Evolutionary conservation across 176 grass and related monocot genomes (phyloP), one percentile per base, ranked within the genome.

Genomic region (Triticum turgidum): DNA sequence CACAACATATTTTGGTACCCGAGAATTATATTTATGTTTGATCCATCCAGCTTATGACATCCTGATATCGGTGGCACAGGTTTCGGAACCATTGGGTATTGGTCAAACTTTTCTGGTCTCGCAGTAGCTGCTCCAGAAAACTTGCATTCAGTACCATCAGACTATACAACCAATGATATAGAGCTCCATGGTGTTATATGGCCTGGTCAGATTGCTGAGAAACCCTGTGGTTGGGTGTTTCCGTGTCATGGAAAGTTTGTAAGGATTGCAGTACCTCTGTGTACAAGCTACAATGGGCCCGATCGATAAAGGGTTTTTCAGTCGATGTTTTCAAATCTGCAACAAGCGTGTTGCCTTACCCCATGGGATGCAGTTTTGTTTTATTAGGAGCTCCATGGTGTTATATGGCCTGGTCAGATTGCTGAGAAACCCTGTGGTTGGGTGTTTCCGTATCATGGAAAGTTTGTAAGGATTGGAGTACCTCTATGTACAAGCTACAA

Each of bases 321-420:
- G 34, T 35, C 5, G 34, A 35, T 35, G 34, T 4, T 35, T 35
- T 5, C 34, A 35, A 35, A 35, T 35, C 34, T 35, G 34, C 34
- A 35, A 35, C 34, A 35, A 35, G 34, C 34, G 3, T 35, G 34
- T 5, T 35, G 34, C 34, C 34, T 35, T 35, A 32, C 32, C 32
- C 32, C 32, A 32, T 32, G 32, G 32, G 32, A 32, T 32, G 32
- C 32, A 32, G 32, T 32, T 32, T 32, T 32, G 1, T 32, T 25
- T 25, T 25, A 25, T 25, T 25, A 25, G 25, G 25, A 25, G 25
- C 25, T 25, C 25, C 25, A 25, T 25, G 25, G 25, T 25, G 25
- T 90, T 73, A 93, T 98, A 62, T 98, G 95, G 91, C 34, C 95
- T 65, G 95, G 95, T 80, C 88, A 93, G 81, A 90, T 84, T 37